These are phyloP conservation scores for Aphanomyces euteiches DNA, from an alignment of 352 stramenopile genomes.

Conservation along the genomic window DNA sequence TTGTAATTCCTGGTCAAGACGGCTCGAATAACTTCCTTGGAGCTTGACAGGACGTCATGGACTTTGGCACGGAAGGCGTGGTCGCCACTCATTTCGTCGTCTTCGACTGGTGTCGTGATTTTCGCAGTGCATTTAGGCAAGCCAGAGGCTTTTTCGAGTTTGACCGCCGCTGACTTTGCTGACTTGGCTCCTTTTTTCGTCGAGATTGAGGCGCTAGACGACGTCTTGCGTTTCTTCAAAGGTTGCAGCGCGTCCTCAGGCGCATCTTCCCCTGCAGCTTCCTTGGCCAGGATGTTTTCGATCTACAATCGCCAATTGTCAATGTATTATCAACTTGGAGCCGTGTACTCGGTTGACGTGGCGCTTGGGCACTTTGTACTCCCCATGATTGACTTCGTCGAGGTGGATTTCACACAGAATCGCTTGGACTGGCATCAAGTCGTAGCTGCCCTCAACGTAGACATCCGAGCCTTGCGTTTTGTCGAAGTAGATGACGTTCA, in stretches of 20 bases:
- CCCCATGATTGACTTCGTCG: slow-evolving; percentile 16
- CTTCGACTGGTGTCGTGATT: slow-evolving; percentile 37
- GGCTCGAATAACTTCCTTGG: slow-evolving; percentile 62
- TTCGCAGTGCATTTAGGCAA: slow-evolving; percentile 39
- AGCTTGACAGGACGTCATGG: slow-evolving; percentile 49
- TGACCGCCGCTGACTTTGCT: background rate
- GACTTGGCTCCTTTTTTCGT: slow-evolving; percentile 19
- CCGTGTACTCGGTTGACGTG: slow-evolving; percentile 18
- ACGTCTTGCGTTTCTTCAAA: slow-evolving; percentile 28
- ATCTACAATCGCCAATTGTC: background rate
- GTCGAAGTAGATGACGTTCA: slow-evolving; percentile 67
- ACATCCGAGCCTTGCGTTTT: slow-evolving; percentile 27
- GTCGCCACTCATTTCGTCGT: slow-evolving; percentile 48
- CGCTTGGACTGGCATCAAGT: slow-evolving; percentile 53
- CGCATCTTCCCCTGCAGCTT: slow-evolving; percentile 40
- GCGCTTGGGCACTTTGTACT: slow-evolving; percentile 11
- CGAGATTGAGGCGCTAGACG: slow-evolving; percentile 34
- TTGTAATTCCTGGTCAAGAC: slow-evolving; percentile 68
- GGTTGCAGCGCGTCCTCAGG: slow-evolving; percentile 59
- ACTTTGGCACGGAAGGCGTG: slow-evolving; percentile 43
- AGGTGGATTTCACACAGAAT: slow-evolving; percentile 75
- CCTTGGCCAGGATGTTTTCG: slow-evolving; percentile 35
- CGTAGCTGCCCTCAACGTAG: slow-evolving; percentile 60
- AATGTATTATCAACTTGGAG: too few relatives aligned
- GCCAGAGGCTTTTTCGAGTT: slow-evolving; percentile 19